A percentile compares a stretch with the other conserved stretches of the same genome.
phyloP scores from a whole-genome alignment of 2,329 filamentous ascomycete species.

The Coleophoma cylindrospora region DNA sequence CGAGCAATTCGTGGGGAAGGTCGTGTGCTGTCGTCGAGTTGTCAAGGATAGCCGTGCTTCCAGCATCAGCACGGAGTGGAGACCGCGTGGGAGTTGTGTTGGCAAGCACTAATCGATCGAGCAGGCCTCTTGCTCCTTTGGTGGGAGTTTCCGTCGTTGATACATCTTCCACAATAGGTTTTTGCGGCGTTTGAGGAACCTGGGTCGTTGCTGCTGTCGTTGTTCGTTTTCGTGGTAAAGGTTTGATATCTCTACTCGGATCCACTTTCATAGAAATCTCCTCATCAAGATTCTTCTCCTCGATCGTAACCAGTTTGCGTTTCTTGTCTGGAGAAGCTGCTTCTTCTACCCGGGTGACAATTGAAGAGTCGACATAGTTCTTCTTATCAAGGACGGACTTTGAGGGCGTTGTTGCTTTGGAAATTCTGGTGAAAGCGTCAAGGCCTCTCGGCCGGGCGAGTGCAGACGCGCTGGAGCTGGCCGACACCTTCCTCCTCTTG shows the following conservation, averaged over 20 bases:
- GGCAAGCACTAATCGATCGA: slow-evolving; percentile 23
- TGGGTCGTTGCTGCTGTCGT: not conserved
- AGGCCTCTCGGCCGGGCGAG: slow-evolving; percentile 29
- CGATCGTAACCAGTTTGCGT: slow-evolving; percentile 18
- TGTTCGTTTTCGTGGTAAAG: slow-evolving; percentile 7
- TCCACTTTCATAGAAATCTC: slow-evolving; percentile 3
- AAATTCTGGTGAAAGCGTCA: slow-evolving; percentile 36
- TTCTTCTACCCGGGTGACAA: slow-evolving; percentile 26
- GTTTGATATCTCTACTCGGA: slow-evolving; percentile 8
- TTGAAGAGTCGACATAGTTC: slow-evolving; percentile 17
- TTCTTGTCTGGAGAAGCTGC: slow-evolving; percentile 26
- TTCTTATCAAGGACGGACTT: slow-evolving; percentile 28
- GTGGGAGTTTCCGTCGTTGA: slow-evolving; percentile 22
- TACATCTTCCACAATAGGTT: slow-evolving; percentile 8
- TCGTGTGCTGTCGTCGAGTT: slow-evolving; percentile 6
- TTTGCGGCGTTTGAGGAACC: slow-evolving; percentile 20
- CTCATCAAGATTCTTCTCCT: slow-evolving; percentile 4
- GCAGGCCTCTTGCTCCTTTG: slow-evolving; percentile 21
- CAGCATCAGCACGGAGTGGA: slow-evolving; percentile 8
- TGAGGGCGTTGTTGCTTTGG: slow-evolving; percentile 30
- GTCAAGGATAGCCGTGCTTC: slow-evolving; percentile 7
- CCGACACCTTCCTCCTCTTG: slow-evolving; percentile 23
- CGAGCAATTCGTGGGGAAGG: slow-evolving; percentile 47
- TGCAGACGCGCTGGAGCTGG: slow-evolving; percentile 8
- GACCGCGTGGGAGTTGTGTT: slow-evolving; percentile 17